phyloP scores from a whole-genome alignment of 2,329 filamentous ascomycete species.

The Rhinocladiella mackenziei region DNA sequence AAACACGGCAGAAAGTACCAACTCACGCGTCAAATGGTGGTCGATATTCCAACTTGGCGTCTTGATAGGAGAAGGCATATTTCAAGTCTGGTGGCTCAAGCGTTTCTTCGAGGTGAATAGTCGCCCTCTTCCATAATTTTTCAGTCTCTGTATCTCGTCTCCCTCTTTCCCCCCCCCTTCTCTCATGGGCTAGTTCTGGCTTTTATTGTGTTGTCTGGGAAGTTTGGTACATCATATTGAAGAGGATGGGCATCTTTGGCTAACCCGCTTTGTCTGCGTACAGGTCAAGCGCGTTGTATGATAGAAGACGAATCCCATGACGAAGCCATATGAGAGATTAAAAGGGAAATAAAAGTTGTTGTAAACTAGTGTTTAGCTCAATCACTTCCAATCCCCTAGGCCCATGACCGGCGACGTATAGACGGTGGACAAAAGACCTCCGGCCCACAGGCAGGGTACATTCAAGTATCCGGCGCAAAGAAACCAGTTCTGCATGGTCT shows the following conservation, averaged over 20 bases:
- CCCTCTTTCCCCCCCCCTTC: too few species aligned
- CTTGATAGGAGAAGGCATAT: constrained; percentile 84
- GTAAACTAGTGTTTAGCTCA: background rate
- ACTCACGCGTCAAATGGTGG: constrained; percentile 98
- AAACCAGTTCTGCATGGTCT: too few species aligned
- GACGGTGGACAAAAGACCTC: too few species aligned
- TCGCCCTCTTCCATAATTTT: constrained; percentile 22
- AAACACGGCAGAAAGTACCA: constrained; percentile 98
- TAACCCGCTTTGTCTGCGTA: constrained; percentile 18
- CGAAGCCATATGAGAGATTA: background rate
- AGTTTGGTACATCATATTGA: too few species aligned
- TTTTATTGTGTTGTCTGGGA: too few species aligned
- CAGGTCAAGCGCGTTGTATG: constrained; percentile 49
- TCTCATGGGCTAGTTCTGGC: too few species aligned
- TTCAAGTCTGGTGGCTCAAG: constrained; percentile 99
- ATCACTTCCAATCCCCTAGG: background rate
- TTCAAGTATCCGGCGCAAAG: too few species aligned
- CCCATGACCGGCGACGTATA: too few species aligned
- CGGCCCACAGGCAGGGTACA: too few species aligned
- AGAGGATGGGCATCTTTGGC: too few species aligned
- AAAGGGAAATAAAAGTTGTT: constrained; percentile 2
- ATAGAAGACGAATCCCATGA: constrained; percentile 19
- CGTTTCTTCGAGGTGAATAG: constrained; percentile 80
- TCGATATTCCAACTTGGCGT: constrained; percentile 92
- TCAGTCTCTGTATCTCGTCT: background rate